These are phyloP conservation scores for Epichloe uncinata DNA, from an alignment of 2,329 filamentous ascomycete species.

Conservation along the genomic window DNA sequence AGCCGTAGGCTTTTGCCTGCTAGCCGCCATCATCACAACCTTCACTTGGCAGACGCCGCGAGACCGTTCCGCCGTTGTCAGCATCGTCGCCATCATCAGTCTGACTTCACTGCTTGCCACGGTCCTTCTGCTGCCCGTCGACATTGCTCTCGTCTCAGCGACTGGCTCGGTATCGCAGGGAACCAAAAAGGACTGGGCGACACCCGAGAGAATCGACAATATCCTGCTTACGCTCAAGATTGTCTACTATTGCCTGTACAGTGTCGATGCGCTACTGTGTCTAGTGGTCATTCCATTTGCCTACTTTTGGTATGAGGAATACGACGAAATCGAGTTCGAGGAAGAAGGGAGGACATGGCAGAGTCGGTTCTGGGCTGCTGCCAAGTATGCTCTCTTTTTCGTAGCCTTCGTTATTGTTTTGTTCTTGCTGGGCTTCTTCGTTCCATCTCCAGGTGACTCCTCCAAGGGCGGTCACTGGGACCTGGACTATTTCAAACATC, in stretches of 20 bases:
- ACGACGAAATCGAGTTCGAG: constrained; percentile 79
- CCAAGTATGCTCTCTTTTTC: constrained; percentile 85
- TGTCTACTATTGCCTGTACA: constrained; percentile 89
- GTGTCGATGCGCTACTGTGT: constrained; percentile 79
- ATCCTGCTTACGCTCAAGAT: constrained; percentile 73
- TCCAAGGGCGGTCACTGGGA: constrained; percentile 53
- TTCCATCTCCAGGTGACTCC: constrained; percentile 61
- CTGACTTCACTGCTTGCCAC: constrained; percentile 82
- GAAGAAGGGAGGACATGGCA: constrained; percentile 62
- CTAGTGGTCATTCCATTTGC: constrained; percentile 84
- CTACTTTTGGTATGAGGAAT: constrained; percentile 98
- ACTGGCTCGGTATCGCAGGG: constrained; percentile 66
- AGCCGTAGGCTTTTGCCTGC: constrained; percentile 62
- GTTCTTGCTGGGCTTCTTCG: constrained; percentile 88
- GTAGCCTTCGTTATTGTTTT: constrained; percentile 66
- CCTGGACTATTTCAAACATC: constrained; percentile 79
- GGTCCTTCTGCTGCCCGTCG: constrained; percentile 81
- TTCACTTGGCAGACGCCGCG: constrained; percentile 84
- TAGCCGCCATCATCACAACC: constrained; percentile 71
- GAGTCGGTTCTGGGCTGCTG: constrained; percentile 64
- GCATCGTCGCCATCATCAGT: constrained; percentile 72
- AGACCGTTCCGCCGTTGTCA: constrained; percentile 74
- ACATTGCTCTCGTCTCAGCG: constrained; percentile 86
- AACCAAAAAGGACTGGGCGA: constrained; percentile 94
- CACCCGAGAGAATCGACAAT: constrained; percentile 60